Conservation (phyloP, 352 stramenopile genomes). For the Phytophthora quininea region DNA sequence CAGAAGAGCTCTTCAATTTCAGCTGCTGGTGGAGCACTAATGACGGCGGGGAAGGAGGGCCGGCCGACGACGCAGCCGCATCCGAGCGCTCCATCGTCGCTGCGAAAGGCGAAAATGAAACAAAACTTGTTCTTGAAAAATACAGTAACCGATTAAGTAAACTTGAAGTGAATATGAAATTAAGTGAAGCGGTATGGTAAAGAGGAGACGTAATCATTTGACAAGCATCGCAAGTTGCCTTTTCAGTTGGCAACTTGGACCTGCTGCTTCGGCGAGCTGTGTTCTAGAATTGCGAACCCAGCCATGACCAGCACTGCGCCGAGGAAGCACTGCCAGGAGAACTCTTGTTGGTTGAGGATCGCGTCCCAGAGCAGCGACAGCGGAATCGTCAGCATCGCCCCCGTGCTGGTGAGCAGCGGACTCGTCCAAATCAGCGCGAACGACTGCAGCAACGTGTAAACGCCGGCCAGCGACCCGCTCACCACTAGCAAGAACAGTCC, state of each 20-base stretch:
- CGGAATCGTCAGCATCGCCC: slow-evolving; percentile 49
- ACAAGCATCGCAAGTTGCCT: too few species aligned
- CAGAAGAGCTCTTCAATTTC: too few species aligned
- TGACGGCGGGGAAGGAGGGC: background rate
- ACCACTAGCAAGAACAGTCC: slow-evolving; percentile 29
- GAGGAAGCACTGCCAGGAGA: slow-evolving; percentile 38
- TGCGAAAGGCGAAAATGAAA: background rate
- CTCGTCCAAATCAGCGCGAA: slow-evolving; percentile 43
- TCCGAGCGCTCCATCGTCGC: background rate
- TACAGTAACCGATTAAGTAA: background rate
- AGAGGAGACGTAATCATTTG: too few species aligned
- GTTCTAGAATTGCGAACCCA: slow-evolving; percentile 24
- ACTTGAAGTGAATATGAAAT: too few species aligned
- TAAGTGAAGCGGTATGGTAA: too few species aligned
- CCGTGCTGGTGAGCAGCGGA: slow-evolving; percentile 42
- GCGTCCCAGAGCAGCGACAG: slow-evolving; percentile 38
- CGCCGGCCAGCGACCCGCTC: slow-evolving; percentile 28
- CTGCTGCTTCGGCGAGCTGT: background rate
- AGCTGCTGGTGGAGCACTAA: too few species aligned
- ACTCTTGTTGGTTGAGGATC: slow-evolving; percentile 31
- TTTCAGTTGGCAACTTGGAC: too few species aligned
- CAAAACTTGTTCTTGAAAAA: background rate
- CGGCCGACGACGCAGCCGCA: background rate
- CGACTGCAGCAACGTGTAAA: slow-evolving; percentile 24
- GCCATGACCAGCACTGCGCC: slow-evolving; percentile 39